Evolutionary conservation across 2,329 filamentous ascomycete genomes (phyloP).

Genomic region (Thyridium curvatum): DNA sequence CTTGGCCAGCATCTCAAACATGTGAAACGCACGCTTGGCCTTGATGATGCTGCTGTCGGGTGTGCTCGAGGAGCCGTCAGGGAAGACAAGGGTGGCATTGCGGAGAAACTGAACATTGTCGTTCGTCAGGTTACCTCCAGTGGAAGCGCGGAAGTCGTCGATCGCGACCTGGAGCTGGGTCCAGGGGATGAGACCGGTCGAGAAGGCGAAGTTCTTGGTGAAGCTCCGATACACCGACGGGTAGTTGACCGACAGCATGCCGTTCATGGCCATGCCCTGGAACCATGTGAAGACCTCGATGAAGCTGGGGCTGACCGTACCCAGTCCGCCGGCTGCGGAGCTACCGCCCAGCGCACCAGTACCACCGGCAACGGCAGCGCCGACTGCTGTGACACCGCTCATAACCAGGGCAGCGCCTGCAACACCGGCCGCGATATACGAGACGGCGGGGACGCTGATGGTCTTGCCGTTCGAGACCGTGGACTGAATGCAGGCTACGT

Average conservation of each 20-base stretch:
- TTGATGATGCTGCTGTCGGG: constrained; percentile 27
- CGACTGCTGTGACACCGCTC: constrained; percentile 64
- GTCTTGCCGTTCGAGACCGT: constrained; percentile 84
- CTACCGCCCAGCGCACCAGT: constrained; percentile 45
- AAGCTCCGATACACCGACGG: constrained; percentile 86
- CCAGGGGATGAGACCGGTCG: constrained; percentile 79
- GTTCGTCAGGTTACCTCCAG: constrained; percentile 81
- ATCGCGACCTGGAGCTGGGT: constrained; percentile 72
- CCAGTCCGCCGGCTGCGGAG: constrained; percentile 44
- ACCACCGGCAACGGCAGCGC: constrained; percentile 49
- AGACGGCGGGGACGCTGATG: constrained; percentile 65
- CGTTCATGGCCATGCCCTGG: constrained; percentile 89
- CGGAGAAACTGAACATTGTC: constrained; percentile 69
- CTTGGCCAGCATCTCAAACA: constrained; percentile 41
- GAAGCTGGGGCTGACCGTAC: constrained; percentile 75
- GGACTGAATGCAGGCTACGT: constrained; percentile 79
- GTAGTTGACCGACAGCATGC: constrained; percentile 89
- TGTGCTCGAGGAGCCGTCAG: constrained; percentile 48
- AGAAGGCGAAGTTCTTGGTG: constrained; percentile 89
- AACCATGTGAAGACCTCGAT: constrained; percentile 83
- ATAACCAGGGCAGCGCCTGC: constrained; percentile 77
- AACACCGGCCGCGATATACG: constrained; percentile 77
- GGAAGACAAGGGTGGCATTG: constrained; percentile 70
- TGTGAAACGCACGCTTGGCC: constrained; percentile 49
- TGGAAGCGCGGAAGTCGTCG: constrained; percentile 71